Evolutionary conservation across 352 stramenopile species (phyloP), one percentile per base, ranked within the genome.

Genomic region (Globisporangium megalacanthum): DNA sequence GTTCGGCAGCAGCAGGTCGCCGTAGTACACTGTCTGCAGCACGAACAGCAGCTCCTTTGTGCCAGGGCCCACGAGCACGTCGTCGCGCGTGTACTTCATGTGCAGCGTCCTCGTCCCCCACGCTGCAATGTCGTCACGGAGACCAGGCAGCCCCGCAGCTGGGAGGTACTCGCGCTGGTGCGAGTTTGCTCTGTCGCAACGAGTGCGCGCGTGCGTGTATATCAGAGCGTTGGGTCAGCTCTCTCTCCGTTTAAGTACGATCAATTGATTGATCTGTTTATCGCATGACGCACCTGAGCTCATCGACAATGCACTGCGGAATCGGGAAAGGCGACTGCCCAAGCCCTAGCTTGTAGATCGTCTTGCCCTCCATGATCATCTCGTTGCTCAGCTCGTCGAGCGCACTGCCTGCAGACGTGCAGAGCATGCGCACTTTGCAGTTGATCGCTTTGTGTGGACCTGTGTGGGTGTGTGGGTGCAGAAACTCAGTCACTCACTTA

Each of bases 11-110:
- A 95, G 49, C 13, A 95, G 45, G 45, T 95, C 86, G 42, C 83
- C 86, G 63, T 95, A 94, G 51, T 94, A 94, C 35, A 94, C 83
- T 0, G 81, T 94, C 62, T 95, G 86, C 20, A 95, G 68, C n/a
- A 95, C 82, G 49, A 93, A 95, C 4, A 95, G 62, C 11, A 95
- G 67, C 59, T 95, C 86, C 55, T 95, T 95, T 0, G 83, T 94
- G n/a, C 86, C 86, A n/a, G 86, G 86, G 6, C 86, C 86, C 4
- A 95, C 77, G 29, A 95, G 72, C 19, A 95, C 81, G 58, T 94
- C 83, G 45, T 95, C 82, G 20, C 70, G 67, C 5, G 77, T 80
- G 69, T 87, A 93, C 0, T 76, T 59, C 7, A 92, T 56, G 37
- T 85, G 66, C 14, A 94, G 56, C 14, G 67, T 69, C 54, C 75